A percentile compares a stretch with the other conserved stretches of the same genome.
Conservation (phyloP, 495 filamentous ascomycete species). For the Saxophila tyrrhenica region DNA sequence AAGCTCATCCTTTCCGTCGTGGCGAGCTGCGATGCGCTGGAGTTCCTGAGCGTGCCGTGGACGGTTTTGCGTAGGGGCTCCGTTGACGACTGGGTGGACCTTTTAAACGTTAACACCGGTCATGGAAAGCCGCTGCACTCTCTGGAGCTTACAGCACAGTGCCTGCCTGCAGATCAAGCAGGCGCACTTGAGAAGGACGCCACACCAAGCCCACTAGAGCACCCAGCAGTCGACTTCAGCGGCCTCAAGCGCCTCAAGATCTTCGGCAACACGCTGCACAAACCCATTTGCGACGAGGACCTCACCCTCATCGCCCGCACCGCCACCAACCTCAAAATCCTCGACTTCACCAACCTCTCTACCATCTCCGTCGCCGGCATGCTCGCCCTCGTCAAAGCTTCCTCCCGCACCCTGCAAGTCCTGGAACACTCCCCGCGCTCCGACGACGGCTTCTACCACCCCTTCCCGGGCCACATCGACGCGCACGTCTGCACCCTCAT, state of each 20-base stretch:
- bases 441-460: constrained; percentile 39
- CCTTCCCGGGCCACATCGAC: constrained; percentile 29
- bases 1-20: constrained; percentile 35
- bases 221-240: constrained; percentile 33
- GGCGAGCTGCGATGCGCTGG: constrained; percentile 32
- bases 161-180: constrained; percentile 32
- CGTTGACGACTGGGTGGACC: constrained; percentile 34
- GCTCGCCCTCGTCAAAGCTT: constrained; percentile 38
- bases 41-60: constrained; percentile 41
- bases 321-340: constrained; percentile 37
- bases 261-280: constrained; percentile 41
- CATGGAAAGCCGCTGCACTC: constrained; percentile 31
- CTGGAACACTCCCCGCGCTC: constrained; percentile 44
- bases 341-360: constrained; percentile 41
- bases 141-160: constrained; percentile 39
- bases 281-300: constrained; percentile 40
- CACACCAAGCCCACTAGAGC: constrained; percentile 25
- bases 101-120: constrained; percentile 26
- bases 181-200: constrained; percentile 22
- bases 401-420: constrained; percentile 35
- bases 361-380: constrained; percentile 40
- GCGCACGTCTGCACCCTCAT: constrained; percentile 39
- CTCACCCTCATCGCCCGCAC: constrained; percentile 38
- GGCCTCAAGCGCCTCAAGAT: constrained; percentile 39
- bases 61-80: constrained; percentile 37